Evolutionary conservation across 805 yeast species (phyloP), one percentile per base, ranked within the genome.

Genomic region (Wickerhamomyces subpelliculosus): DNA sequence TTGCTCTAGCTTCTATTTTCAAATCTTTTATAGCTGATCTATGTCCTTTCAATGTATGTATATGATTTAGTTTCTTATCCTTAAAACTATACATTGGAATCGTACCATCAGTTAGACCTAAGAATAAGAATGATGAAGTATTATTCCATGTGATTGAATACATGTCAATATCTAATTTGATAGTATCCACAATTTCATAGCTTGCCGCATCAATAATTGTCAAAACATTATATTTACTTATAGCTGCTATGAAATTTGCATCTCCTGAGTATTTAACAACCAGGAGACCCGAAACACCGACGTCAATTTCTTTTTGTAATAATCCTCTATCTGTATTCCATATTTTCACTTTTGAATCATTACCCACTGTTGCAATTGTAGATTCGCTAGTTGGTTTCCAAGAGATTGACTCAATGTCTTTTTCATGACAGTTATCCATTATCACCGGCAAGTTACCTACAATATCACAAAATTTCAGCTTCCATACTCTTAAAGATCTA

Each of bases 1-100:
- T 47, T 0, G 81, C 86, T 35, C 64, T 50, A 4, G 80, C 79
- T 47, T 76, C 83, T 36, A 75, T 55, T 14, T 59, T 58, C 12
- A 76, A 40, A 23, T 70, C 49, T 3, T 73, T 67, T 4, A 73
- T 67, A 1, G 78, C 59, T 1, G 80, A 69, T 29, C 74, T 61
- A 47, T 79, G 84, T 1, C 73, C 73, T 12, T 54, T 44, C n/a
- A 64, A 45, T 5, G 52, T 48, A 17, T 48, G 39, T 2, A 47
- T 14, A 1, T 37, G 32, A 2, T 27, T 32, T 1, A 56, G 17
- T 4, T 40, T 8, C 12, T 18, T 23, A 14, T 44, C 22, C 16
- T 26, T 11, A 38, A 42, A 42, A 37, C 43, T 21, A 46, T 51
- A 33, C 16, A 66, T 35, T 10, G 49, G 46, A 41, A 67, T 55